These are phyloP conservation scores for Talaromyces ruber DNA, from an alignment of 495 filamentous ascomycete species.

Conservation along the genomic window DNA sequence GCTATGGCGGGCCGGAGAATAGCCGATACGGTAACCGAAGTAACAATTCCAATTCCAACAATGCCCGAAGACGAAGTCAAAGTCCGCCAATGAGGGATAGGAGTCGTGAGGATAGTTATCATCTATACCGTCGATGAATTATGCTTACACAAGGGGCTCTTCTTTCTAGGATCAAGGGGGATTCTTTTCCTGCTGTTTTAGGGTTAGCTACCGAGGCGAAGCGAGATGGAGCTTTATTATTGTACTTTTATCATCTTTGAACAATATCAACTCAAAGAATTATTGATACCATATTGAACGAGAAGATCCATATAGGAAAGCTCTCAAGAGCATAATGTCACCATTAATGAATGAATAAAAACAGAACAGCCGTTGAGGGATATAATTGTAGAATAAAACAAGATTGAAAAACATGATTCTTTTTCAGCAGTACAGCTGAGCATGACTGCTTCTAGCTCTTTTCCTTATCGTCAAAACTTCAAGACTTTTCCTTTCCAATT, in stretches of 20 bases:
- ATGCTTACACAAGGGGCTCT: neutral
- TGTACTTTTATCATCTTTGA: neutral
- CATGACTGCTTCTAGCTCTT: neutral
- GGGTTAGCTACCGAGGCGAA: neutral
- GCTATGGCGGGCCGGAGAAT: neutral
- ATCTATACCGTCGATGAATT: slow-evolving; percentile 5
- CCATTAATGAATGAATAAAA: neutral
- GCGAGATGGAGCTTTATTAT: neutral
- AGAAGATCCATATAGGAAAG: neutral
- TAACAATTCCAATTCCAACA: slow-evolving; percentile 17
- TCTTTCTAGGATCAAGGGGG: neutral
- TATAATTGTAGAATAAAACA: neutral
- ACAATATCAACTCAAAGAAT: neutral
- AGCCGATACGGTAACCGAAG: slow-evolving; percentile 12
- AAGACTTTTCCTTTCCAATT: neutral
- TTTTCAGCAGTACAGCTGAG: slow-evolving; percentile 1
- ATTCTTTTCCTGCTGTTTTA: neutral
- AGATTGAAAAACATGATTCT: neutral
- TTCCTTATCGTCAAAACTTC: neutral
- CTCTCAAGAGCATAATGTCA: neutral
- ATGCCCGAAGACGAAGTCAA: slow-evolving; percentile 28
- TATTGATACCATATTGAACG: neutral
- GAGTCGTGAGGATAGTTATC: slow-evolving; percentile 7
- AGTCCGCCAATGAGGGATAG: slow-evolving; percentile 26
- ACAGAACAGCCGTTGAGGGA: slow-evolving; percentile 1